A percentile compares a stretch with the other conserved stretches of the same genome.
Conservation (phyloP, 495 filamentous ascomycete genomes). For the Penicillium salamii region DNA sequence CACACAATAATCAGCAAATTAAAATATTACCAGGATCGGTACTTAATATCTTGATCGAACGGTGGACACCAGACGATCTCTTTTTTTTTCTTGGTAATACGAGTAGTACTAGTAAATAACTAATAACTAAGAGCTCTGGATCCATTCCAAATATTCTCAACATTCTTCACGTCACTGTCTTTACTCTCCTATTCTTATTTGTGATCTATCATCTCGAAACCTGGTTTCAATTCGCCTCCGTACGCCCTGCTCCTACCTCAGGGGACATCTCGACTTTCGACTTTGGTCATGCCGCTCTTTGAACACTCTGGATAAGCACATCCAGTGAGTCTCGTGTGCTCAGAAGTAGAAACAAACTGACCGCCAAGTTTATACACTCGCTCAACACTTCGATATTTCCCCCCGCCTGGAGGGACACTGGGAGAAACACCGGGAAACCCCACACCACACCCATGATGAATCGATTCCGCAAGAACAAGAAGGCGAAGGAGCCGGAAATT, state of each 20-base stretch:
- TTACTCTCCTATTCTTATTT: constrained; percentile 5
- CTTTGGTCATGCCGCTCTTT: constrained; percentile 25
- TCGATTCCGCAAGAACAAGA: constrained; percentile 70
- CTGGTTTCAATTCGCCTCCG: constrained; percentile 6
- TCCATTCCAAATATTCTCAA: constrained; percentile 10
- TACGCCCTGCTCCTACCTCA: background rate
- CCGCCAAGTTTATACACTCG: background rate
- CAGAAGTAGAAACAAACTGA: background rate
- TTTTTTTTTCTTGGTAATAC: constrained; percentile 11
- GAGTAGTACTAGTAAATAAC: background rate
- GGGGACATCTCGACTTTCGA: constrained; percentile 8
- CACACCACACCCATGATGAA: constrained; percentile 53
- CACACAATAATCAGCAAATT: too few relatives aligned
- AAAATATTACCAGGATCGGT: too few relatives aligned
- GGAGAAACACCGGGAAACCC: too few relatives aligned
- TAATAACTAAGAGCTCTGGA: constrained; percentile 1
- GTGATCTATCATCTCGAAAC: constrained; percentile 2
- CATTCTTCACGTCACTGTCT: constrained; percentile 7
- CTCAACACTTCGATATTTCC: too few relatives aligned
- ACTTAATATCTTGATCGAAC: constrained; percentile 6
- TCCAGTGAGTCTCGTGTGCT: constrained; percentile 15
- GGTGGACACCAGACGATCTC: constrained; percentile 22
- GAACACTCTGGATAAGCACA: constrained; percentile 14
- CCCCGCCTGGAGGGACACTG: too few relatives aligned
- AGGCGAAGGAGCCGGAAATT: constrained; percentile 41